Percentiles rank a stretch among this genome's conserved stretches.
These are phyloP conservation scores for Dorcoceras hygrometricum DNA, from an alignment of 257 asterid genomes.

Conservation along the genomic window DNA sequence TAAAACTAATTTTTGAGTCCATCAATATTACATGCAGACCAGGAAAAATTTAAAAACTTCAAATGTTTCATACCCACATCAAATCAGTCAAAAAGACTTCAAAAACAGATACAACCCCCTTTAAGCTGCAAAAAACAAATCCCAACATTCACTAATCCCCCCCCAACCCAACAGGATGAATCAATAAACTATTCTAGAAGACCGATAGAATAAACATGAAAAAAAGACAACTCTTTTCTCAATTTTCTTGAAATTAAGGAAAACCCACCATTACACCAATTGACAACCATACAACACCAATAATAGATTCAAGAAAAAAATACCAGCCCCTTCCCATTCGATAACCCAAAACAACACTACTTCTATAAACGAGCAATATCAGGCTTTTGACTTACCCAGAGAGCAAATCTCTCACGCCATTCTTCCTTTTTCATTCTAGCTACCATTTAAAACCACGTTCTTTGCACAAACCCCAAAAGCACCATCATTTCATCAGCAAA, in stretches of 20 bases:
- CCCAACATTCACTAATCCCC: slow-evolving; percentile 46
- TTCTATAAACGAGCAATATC: slow-evolving; percentile 8
- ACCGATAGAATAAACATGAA: slow-evolving; percentile 10
- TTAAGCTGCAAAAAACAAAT: slow-evolving; percentile 63
- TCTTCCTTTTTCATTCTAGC: slow-evolving; percentile 20
- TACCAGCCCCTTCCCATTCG: slow-evolving; percentile 10
- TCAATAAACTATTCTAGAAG: slow-evolving; percentile 29
- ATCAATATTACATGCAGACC: slow-evolving; percentile 24
- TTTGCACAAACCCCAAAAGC: slow-evolving; percentile 18
- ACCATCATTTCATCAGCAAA: slow-evolving; percentile 8
- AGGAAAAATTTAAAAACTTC: slow-evolving; percentile 6
- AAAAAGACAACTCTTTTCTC: slow-evolving; percentile 32
- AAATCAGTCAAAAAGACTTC: slow-evolving; percentile 20
- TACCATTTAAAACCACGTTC: slow-evolving; percentile 6
- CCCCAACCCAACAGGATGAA: slow-evolving; percentile 22
- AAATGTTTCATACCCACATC: slow-evolving; percentile 1
- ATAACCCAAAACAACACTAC: background rate
- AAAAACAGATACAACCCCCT: slow-evolving; percentile 27
- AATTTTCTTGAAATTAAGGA: slow-evolving; percentile 46
- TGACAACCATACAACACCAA: slow-evolving; percentile 34
- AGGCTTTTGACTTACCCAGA: slow-evolving; percentile 53
- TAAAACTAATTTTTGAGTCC: slow-evolving; percentile 25
- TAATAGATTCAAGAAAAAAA: slow-evolving; percentile 32
- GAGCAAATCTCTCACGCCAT: slow-evolving; percentile 32
- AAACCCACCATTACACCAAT: slow-evolving; percentile 43